phyloP scores from a whole-genome alignment of 495 filamentous ascomycete genomes.

The Penicillium robsamsonii region DNA sequence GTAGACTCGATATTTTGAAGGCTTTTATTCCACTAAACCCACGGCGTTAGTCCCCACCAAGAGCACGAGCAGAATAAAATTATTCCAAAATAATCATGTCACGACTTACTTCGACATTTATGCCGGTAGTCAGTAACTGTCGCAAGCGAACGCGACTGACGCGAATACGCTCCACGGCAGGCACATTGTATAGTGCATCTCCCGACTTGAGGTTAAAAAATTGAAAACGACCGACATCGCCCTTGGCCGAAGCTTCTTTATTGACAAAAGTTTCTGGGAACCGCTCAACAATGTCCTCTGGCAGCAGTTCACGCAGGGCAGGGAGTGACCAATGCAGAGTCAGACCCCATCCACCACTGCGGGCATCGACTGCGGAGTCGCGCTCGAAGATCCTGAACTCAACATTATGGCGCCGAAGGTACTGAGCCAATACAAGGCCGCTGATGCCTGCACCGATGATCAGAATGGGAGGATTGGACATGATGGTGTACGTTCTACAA shows the following conservation, averaged over 20 bases:
- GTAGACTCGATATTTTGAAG: conserved; percentile 37
- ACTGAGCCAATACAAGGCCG: conserved; percentile 58
- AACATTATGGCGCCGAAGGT: conserved; percentile 46
- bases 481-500: not conserved
- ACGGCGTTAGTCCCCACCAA: not conserved
- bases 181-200: conserved; percentile 44
- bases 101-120: conserved; percentile 42
- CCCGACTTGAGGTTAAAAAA: conserved; percentile 54
- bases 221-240: conserved; percentile 52
- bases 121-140: conserved; percentile 43
- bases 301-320: conserved; percentile 49
- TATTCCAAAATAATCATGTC: not conserved
- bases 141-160: conserved; percentile 50
- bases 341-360: conserved; percentile 56
- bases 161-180: conserved; percentile 48
- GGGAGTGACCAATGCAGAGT: conserved; percentile 59
- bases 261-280: conserved; percentile 54
- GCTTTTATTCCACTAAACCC: conserved; percentile 43
- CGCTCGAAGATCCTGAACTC: conserved; percentile 55
- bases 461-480: conserved; percentile 38
- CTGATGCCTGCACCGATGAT: conserved; percentile 61
- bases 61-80: not conserved
- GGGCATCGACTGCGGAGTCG: conserved; percentile 41
- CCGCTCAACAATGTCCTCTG: conserved; percentile 42
- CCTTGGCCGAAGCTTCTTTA: conserved; percentile 35